Conservation (phyloP, 345 rosid genomes). For the Salix viminalis region DNA sequence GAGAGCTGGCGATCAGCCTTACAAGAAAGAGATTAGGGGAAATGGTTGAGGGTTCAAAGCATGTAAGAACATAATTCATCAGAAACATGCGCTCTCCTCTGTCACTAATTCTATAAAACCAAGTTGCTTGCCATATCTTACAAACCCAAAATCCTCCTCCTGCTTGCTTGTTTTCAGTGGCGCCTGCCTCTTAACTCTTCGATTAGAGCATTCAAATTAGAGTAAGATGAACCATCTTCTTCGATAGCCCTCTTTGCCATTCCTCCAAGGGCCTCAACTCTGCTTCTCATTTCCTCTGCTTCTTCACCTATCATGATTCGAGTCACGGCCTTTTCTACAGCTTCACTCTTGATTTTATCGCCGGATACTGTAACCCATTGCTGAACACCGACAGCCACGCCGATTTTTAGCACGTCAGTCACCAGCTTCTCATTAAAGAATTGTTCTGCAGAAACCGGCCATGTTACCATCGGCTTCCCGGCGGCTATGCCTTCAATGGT, state of each 20-base stretch:
- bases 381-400: constrained; percentile 41
- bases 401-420: constrained; percentile 40
- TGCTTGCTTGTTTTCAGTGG: no score
- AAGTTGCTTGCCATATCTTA: no score
- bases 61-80: no score
- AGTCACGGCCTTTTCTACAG: constrained; percentile 36
- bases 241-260: constrained; percentile 37
- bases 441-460: constrained; percentile 60
- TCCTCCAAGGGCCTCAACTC: constrained; percentile 10
- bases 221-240: constrained; percentile 39
- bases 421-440: constrained; percentile 55
- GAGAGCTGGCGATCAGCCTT: no score
- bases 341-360: constrained; percentile 33
- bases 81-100: no score
- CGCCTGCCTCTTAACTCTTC: constrained; percentile 12
- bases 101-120: no score
- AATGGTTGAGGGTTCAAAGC: no score
- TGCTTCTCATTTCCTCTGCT: constrained; percentile 37
- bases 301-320: constrained; percentile 41
- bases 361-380: constrained; percentile 18
- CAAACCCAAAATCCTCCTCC: no score
- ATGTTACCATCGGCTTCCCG: constrained; percentile 55
- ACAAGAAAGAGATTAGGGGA: no score
- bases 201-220: constrained; percentile 21
- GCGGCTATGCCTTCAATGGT: constrained; percentile 43